Base-by-base conservation (phyloP, 805 yeast species). In the Wickerhamiella bombiphila region DNA sequence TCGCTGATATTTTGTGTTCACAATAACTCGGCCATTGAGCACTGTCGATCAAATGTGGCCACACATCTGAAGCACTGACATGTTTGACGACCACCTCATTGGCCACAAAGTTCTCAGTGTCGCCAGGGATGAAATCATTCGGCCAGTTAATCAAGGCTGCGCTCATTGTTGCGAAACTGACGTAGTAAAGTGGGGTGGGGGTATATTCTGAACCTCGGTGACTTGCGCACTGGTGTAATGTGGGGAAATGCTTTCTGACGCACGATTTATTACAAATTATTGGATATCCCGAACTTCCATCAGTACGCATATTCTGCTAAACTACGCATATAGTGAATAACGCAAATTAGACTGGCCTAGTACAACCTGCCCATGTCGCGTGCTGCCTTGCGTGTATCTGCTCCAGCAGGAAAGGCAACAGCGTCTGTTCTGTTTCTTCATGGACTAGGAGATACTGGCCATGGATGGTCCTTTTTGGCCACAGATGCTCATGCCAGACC, bases 401-500 rank as follows among this genome's bases (percentile, higher is more conserved):
- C 33, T 16, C 22, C 33, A 7, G 20, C 22, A 7, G 18, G 21
- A 5, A 13, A 13, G n/a, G 21, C 7, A 38, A 62, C 74, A 1
- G 77, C 81, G 1, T 74, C 85, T 1, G 61, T 85, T 24, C 79
- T 86, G 17, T 68, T 86, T 42, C 54, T 82, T 38, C 97, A 91
- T 55, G 97, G 98, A 0, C 64, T 88, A 14, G 98, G 98, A 7
- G 97, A 88, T 56, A 57, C 82, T 0, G 96, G 94, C 3, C 65
- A 67, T 14, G 96, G 96, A 1, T 88, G 95, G 95, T 64, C 71
- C 32, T 82, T 81, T 64, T 60, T 88, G 29, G 80, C 91, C 3
- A 77, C 75, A 29, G 60, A 72, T 38, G 67, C 80, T 19, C 46
- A 51, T 38, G 38, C 45, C 36, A 56, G 61, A 30, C 53, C 62